Percentiles rank a stretch among this genome's conserved stretches.
These are phyloP conservation scores for Chloranthus sessilifolius DNA, from an alignment of 164 flowering plant genomes.

Conservation along the genomic window DNA sequence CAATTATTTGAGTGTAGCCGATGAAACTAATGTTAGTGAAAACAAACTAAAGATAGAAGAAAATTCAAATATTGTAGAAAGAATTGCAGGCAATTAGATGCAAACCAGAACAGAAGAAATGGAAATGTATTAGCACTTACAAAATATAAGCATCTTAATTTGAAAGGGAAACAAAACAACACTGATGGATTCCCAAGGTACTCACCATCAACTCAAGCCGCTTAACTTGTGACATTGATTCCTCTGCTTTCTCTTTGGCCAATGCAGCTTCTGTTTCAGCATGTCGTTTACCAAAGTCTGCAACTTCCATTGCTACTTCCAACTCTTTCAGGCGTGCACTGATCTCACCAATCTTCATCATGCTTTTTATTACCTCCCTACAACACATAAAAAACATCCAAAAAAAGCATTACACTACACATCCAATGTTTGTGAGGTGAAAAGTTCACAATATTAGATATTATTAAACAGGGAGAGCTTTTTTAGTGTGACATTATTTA, in stretches of 20 bases:
- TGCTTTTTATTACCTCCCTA: slow-evolving; percentile 77
- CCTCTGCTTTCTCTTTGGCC: slow-evolving; percentile 58
- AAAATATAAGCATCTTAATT: slow-evolving; percentile 4
- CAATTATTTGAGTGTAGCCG: too few relatives aligned
- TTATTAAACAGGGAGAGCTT: neutral
- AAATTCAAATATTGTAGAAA: too few relatives aligned
- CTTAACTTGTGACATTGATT: slow-evolving; percentile 42
- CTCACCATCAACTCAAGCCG: slow-evolving; percentile 63
- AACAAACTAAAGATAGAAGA: too few relatives aligned
- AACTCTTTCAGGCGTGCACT: slow-evolving; percentile 62
- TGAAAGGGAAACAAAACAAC: neutral
- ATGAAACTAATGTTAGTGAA: too few relatives aligned
- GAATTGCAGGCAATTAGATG: too few relatives aligned
- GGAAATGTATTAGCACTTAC: too few relatives aligned
- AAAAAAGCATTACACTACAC: neutral
- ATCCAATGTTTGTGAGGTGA: neutral
- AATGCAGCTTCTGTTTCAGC: slow-evolving; percentile 65
- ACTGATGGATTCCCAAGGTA: neutral
- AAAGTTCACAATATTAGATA: neutral
- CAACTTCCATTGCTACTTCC: slow-evolving; percentile 68
- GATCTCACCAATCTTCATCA: slow-evolving; percentile 65
- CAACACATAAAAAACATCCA: slow-evolving; percentile 11
- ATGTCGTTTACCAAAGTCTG: slow-evolving; percentile 47
- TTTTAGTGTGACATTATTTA: neutral
- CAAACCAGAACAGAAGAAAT: too few relatives aligned